Percentiles rank a stretch among this genome's conserved stretches.
Evolutionary conservation across 148 eudicot species (phyloP).

Genomic region (Vaccinium corymbosum): DNA sequence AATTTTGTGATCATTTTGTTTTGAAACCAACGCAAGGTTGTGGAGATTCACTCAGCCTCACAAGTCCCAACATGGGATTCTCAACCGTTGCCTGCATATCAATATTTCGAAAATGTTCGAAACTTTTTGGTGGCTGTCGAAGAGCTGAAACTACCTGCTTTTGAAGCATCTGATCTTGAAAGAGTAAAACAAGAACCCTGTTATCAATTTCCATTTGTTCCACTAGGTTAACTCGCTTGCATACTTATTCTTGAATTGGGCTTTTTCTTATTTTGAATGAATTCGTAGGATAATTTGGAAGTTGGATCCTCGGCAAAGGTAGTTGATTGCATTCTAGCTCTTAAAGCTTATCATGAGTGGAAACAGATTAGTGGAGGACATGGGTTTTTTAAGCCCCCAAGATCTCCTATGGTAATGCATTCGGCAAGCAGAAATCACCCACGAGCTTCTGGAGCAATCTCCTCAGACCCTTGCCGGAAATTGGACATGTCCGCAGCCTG

Average conservation of each 20-base stretch:
- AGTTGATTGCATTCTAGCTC: constrained; percentile 79
- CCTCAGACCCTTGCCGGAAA: constrained; percentile 36
- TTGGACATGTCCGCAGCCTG: constrained; percentile 46
- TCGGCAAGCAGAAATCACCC: constrained; percentile 48
- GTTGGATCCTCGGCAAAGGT: constrained; percentile 69
- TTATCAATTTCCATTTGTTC: background rate
- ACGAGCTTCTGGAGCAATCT: constrained; percentile 24
- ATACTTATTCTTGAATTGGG: background rate
- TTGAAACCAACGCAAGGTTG: constrained; percentile 38
- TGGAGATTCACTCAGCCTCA: constrained; percentile 47
- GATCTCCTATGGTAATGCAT: constrained; percentile 54
- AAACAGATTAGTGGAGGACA: constrained; percentile 67
- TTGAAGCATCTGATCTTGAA: constrained; percentile 84
- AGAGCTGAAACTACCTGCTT: constrained; percentile 68
- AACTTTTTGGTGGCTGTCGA: constrained; percentile 73
- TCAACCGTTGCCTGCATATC: constrained; percentile 92
- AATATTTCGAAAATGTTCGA: constrained; percentile 87
- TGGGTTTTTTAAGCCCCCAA: constrained; percentile 58
- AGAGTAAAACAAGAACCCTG: constrained; percentile 40
- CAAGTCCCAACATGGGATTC: constrained; percentile 60
- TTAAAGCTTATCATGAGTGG: constrained; percentile 79
- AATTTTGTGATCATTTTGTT: background rate
- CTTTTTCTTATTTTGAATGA: background rate
- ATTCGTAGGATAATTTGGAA: constrained; percentile 56
- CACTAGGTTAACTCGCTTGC: background rate